phyloP scores from a whole-genome alignment of 345 rosid species.

The Moricandia arvensis region DNA sequence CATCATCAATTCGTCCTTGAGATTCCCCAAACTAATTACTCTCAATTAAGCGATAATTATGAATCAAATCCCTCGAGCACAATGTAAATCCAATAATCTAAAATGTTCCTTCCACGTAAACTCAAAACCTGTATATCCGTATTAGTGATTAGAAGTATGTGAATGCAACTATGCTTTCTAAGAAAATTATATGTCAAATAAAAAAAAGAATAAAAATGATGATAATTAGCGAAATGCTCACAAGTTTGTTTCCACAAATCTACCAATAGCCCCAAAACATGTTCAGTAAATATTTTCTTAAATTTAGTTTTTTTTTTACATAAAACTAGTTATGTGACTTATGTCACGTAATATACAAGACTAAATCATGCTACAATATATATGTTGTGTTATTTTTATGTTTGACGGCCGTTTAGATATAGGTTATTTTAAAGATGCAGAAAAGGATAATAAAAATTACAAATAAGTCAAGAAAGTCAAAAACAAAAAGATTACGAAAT shows the following conservation, averaged over 20 bases:
- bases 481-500: background rate
- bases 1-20: slow-evolving; percentile 6
- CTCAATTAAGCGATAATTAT: background rate
- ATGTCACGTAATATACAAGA: too few species aligned
- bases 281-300: background rate
- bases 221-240: background rate
- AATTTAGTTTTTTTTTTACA: background rate
- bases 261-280: background rate
- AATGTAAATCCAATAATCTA: background rate
- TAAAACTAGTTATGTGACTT: too few species aligned
- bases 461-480: background rate
- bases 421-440: background rate
- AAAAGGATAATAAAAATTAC: too few species aligned
- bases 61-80: background rate
- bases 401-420: background rate
- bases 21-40: background rate
- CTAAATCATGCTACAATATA: background rate
- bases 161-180: background rate
- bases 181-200: background rate
- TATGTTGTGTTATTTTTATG: too few species aligned
- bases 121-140: background rate
- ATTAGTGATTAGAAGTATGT: background rate
- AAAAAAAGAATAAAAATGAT: background rate
- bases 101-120: slow-evolving; percentile 1
- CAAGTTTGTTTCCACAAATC: background rate